Base-by-base conservation (phyloP, 208 protist species). In the Leishmania mexicana region DNA sequence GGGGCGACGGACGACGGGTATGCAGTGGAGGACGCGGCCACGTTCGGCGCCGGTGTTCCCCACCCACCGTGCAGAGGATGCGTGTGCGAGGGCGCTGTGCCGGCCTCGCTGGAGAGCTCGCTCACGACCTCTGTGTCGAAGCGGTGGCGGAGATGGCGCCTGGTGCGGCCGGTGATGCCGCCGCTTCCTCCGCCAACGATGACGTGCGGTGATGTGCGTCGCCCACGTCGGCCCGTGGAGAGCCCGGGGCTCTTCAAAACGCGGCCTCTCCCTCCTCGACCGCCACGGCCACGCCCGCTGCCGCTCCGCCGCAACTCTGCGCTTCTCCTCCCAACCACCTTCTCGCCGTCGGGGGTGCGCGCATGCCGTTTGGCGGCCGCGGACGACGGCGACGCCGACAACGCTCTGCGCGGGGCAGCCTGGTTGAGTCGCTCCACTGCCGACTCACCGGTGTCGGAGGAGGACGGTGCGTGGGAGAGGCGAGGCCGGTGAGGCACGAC, bases 61-160 rank as follows among this genome's bases (percentile, higher is more conserved):
- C n/a, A 24, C 62, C 8, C 38, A 31, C 68, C 11, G 15, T 51
- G 40, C 17, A 45, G n/a, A 38, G 38, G 13, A 45, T 0, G 17
- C 35, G 10, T 53, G 31, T 47, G 35, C 73, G 38, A 49, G 38
- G 53, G 54, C 67, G 75, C 53, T 42, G 54, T 31, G 40, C 40
- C 75, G 57, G 75, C 38, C 35, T 81, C 67, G 40, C 57, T 78
- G 42, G 77, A 75, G 57, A 85, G 77, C 1, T 45, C 11, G n/a
- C 76, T 81, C 77, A 85, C 77, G 38, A 75, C 51, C 40, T 85
- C 82, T 6, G 70, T 19, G 72, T 85, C 82, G 60, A 85, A 85
- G 68, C n/a, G 42, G 57, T 19, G 42, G 40, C 19, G 45, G 19
- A 71, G 65, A 35, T 5, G 73, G 35, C 45, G 3, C 54, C 24